These are phyloP conservation scores for Aurinia saxatilis DNA, from an alignment of 345 rosid species.

Conservation along the genomic window DNA sequence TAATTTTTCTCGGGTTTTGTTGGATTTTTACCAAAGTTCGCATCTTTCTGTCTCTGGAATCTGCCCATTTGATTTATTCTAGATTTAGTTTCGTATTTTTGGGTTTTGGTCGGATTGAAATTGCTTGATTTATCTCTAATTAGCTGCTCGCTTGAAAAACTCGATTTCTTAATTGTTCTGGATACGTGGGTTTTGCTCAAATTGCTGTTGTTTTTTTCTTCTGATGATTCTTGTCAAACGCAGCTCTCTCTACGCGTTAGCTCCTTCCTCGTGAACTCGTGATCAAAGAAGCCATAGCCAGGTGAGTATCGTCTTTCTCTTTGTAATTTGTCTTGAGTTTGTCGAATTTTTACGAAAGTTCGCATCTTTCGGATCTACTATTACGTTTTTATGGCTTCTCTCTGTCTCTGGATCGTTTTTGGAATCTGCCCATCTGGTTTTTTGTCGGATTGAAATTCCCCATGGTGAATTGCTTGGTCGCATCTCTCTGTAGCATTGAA, in stretches of 20 bases:
- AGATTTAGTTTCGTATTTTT: neutral
- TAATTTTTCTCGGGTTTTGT: neutral
- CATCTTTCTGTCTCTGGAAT: neutral
- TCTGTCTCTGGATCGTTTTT: neutral
- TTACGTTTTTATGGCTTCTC: neutral
- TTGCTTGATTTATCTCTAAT: neutral
- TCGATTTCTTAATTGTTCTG: neutral
- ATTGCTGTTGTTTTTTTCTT: neutral
- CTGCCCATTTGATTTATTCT: too few species aligned
- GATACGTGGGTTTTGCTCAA: neutral
- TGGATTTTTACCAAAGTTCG: neutral
- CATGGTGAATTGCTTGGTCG: neutral
- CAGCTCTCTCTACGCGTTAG: conserved; percentile 1
- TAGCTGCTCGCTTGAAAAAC: neutral
- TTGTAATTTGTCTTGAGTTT: too few species aligned
- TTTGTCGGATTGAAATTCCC: neutral
- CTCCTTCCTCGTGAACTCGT: conserved; percentile 1
- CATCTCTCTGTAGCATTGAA: neutral
- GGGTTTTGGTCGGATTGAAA: neutral
- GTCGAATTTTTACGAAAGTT: neutral
- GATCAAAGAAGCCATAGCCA: conserved; percentile 1
- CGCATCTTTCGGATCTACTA: conserved; percentile 3
- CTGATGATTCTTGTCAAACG: conserved; percentile 9
- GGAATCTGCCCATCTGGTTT: neutral
- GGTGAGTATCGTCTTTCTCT: neutral